A percentile compares a stretch with the other conserved stretches of the same genome.
Evolutionary conservation across 2,329 filamentous ascomycete genomes (phyloP).

Genomic region (Aspergillus neotritici): DNA sequence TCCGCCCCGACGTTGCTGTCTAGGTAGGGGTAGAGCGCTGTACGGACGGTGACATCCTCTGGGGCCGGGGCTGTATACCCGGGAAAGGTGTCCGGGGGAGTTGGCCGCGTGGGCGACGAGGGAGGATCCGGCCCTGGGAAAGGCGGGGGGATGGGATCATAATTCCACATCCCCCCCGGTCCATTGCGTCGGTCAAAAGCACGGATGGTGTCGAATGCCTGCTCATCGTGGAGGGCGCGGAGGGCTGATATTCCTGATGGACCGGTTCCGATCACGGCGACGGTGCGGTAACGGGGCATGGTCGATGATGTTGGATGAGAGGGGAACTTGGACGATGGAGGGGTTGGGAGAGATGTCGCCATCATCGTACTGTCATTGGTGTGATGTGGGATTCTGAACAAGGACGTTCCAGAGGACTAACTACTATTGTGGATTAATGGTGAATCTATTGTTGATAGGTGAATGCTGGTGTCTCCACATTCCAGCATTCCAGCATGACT

Average conservation of each 20-base stretch:
- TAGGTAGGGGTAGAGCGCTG: conserved; percentile 19
- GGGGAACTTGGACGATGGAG: too few relatives aligned
- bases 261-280: conserved; percentile 17
- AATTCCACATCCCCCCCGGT: conserved; percentile 29
- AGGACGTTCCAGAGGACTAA: too few relatives aligned
- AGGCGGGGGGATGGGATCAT: conserved; percentile 21
- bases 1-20: conserved; percentile 26
- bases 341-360: too few relatives aligned
- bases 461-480: too few relatives aligned
- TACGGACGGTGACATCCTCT: conserved; percentile 20
- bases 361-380: too few relatives aligned
- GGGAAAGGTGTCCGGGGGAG: conserved; percentile 15
- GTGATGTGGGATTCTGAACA: too few relatives aligned
- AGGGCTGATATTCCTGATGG: conserved; percentile 26
- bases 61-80: conserved; percentile 10
- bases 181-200: conserved; percentile 29
- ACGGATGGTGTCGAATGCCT: conserved; percentile 26
- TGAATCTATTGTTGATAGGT: too few relatives aligned
- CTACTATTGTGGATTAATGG: too few relatives aligned
- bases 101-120: not conserved
- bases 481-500: too few relatives aligned
- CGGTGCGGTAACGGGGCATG: too few relatives aligned
- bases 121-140: conserved; percentile 13
- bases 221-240: conserved; percentile 27
- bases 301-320: too few relatives aligned